Conservation (phyloP, 768 basidiomycete genomes). For the Gymnopilus dilepis region DNA sequence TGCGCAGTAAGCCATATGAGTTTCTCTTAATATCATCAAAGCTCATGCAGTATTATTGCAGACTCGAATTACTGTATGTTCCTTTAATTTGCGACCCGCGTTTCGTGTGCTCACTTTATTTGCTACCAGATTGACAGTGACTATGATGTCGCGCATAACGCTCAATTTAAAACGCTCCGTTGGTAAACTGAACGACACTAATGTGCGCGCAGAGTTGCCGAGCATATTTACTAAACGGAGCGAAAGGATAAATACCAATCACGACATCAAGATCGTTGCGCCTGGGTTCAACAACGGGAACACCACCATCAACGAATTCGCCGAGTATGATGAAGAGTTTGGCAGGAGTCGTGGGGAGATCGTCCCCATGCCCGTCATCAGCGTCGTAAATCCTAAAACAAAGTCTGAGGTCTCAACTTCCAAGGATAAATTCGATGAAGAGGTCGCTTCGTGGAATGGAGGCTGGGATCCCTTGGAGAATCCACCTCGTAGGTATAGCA, state of each 20-base stretch:
- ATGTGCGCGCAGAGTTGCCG: slow-evolving; percentile 27
- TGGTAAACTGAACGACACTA: slow-evolving; percentile 23
- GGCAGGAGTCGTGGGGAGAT: background rate
- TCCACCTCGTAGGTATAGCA: background rate
- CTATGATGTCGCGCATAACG: slow-evolving; percentile 73
- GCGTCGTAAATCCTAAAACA: background rate
- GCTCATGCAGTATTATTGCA: slow-evolving; percentile 14
- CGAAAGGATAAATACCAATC: slow-evolving; percentile 14
- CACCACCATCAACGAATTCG: background rate
- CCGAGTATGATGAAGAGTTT: slow-evolving; percentile 6
- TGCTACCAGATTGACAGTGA: slow-evolving; percentile 17
- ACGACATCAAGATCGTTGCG: slow-evolving; percentile 21
- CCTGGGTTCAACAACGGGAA: slow-evolving; percentile 24
- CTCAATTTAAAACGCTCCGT: slow-evolving; percentile 55
- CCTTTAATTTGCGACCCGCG: background rate
- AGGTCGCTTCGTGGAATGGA: slow-evolving; percentile 3
- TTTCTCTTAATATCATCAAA: background rate
- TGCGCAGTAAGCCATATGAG: slow-evolving; percentile 43
- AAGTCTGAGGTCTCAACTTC: background rate
- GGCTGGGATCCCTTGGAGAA: background rate
- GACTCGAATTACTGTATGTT: slow-evolving; percentile 44
- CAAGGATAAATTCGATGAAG: background rate
- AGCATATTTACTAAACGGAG: slow-evolving; percentile 29
- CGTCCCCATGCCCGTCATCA: slow-evolving; percentile 5
- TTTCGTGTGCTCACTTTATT: background rate